Percentiles rank a stretch among this genome's conserved stretches.
phyloP scores from a whole-genome alignment of 139 green algal genomes.

The Choricystis sp. region DNA sequence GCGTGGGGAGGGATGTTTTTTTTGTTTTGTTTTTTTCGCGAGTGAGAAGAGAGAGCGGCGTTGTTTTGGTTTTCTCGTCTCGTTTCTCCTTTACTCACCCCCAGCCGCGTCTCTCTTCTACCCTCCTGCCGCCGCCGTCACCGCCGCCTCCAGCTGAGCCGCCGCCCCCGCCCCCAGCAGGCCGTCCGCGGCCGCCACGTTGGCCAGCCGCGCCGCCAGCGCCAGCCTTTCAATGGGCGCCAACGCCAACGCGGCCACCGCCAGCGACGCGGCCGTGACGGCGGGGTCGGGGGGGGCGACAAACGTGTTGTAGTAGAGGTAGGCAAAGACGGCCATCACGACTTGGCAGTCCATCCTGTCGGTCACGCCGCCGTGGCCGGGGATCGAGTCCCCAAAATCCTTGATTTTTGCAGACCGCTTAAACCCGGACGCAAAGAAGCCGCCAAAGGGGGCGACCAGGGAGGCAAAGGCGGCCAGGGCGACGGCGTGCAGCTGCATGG shows the following conservation, averaged over 20 bases:
- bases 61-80: neutral
- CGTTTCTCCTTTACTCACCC: no score
- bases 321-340: constrained; percentile 91
- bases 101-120: neutral
- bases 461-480: constrained; percentile 82
- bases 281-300: constrained; percentile 22
- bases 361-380: constrained; percentile 93
- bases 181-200: no score
- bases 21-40: neutral
- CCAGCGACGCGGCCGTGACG: constrained; percentile 36
- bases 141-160: neutral
- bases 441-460: constrained; percentile 89
- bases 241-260: neutral
- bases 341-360: constrained; percentile 98
- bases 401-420: constrained; percentile 98
- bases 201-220: neutral
- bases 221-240: neutral
- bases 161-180: neutral
- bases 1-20: no score
- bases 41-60: neutral
- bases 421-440: constrained; percentile 96
- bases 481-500: constrained; percentile 46
- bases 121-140: neutral
- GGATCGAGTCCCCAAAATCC: constrained; percentile 96
- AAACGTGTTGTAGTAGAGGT: constrained; percentile 86